A percentile compares a stretch with the other conserved stretches of the same genome.
phyloP scores from a whole-genome alignment of 2,329 filamentous ascomycete genomes.

The Talaromyces sp. region DNA sequence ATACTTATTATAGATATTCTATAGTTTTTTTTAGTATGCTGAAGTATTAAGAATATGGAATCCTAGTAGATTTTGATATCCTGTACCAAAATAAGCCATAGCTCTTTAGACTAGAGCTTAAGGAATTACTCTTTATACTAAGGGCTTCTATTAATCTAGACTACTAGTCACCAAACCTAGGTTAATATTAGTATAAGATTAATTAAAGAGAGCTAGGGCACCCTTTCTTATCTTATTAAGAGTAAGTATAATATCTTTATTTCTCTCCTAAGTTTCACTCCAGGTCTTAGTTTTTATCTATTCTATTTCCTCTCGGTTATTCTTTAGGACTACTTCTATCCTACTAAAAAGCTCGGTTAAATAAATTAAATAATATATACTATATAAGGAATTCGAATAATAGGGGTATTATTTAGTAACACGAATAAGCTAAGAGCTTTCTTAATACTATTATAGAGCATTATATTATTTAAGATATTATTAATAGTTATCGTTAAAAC shows the following conservation, averaged over 20 bases:
- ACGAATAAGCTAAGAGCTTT: not conserved
- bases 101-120: slow-evolving; percentile 2
- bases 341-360: not conserved
- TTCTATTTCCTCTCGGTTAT: no score
- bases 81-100: slow-evolving; percentile 15
- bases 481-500: not conserved
- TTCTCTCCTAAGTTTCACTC: no score
- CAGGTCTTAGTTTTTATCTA: no score
- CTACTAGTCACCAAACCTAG: not conserved
- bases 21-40: slow-evolving; percentile 5
- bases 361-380: not conserved
- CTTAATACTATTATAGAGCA: not conserved
- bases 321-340: no score
- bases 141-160: slow-evolving; percentile 12
- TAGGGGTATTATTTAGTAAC: not conserved
- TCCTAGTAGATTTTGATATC: slow-evolving; percentile 15
- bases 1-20: not conserved
- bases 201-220: no score
- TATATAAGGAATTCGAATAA: not conserved
- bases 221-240: no score
- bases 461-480: not conserved
- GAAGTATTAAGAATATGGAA: slow-evolving; percentile 16
- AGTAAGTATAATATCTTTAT: no score
- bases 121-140: slow-evolving; percentile 4
- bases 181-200: no score